These are phyloP conservation scores for Lentinula aciculospora DNA, from an alignment of 768 basidiomycete species.

Conservation along the genomic window DNA sequence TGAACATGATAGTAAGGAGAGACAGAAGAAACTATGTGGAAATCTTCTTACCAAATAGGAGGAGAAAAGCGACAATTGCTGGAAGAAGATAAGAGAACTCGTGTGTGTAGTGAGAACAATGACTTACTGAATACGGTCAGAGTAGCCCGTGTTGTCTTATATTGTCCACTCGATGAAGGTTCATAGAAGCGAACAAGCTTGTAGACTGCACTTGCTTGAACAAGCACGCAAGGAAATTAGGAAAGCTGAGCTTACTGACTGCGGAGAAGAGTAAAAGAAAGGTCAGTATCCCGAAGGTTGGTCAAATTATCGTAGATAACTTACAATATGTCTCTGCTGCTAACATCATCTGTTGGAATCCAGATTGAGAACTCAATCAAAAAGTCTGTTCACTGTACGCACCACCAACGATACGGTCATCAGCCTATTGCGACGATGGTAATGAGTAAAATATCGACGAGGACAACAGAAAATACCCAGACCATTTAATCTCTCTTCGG, in stretches of 20 bases:
- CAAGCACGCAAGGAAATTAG: background rate
- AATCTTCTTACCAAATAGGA: conserved; percentile 40
- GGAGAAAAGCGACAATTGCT: conserved; percentile 75
- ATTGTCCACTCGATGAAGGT: conserved; percentile 46
- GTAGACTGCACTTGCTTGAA: conserved; percentile 46
- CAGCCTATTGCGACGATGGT: background rate
- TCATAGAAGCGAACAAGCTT: conserved; percentile 83
- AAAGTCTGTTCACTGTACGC: background rate
- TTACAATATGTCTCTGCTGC: conserved; percentile 74
- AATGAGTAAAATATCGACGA: background rate
- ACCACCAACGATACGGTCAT: conserved; percentile 3
- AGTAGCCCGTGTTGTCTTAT: conserved; percentile 71
- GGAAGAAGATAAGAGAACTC: conserved; percentile 4
- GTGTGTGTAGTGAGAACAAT: background rate
- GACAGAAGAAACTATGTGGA: background rate
- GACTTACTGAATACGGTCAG: conserved; percentile 75
- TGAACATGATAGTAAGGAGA: background rate
- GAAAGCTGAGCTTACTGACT: conserved; percentile 31
- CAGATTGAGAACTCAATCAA: conserved; percentile 29
- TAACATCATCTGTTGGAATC: conserved; percentile 72
- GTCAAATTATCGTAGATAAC: conserved; percentile 19
- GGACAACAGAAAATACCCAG: conserved; percentile 11
- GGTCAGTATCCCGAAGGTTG: background rate
- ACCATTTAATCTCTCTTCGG: conserved; percentile 79
- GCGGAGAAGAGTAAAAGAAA: conserved; percentile 6